phyloP scores from a whole-genome alignment of 768 basidiomycete species.

The Boletus edulis region DNA sequence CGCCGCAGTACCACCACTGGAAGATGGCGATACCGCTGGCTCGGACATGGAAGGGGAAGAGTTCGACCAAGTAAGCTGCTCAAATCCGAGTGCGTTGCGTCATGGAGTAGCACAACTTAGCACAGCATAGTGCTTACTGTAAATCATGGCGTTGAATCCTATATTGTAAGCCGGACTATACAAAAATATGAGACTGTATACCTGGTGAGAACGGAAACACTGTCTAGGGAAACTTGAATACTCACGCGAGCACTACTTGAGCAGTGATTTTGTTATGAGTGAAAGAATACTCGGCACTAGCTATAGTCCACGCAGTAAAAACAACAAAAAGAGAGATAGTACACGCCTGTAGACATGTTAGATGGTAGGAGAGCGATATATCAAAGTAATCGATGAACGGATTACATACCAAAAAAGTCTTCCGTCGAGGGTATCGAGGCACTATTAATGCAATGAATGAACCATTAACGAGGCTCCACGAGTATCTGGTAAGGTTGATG shows the following conservation, averaged over 20 bases:
- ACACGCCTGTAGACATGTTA: conserved; percentile 4
- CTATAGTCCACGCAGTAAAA: conserved; percentile 15
- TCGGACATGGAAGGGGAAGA: conserved; percentile 63
- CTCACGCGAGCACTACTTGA: conserved; percentile 11
- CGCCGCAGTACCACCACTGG: conserved; percentile 52
- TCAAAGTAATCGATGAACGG: not conserved
- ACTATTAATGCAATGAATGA: conserved; percentile 2
- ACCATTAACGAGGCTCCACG: conserved; percentile 11
- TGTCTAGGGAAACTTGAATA: not conserved
- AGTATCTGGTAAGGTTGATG: conserved; percentile 10
- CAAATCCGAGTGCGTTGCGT: not conserved
- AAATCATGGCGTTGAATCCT: conserved; percentile 7
- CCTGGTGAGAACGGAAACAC: not conserved
- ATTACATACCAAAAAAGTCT: conserved; percentile 10
- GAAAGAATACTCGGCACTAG: conserved; percentile 18
- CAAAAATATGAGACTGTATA: conserved; percentile 20
- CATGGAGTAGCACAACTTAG: not conserved
- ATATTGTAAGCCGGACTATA: conserved; percentile 13
- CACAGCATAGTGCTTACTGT: not conserved
- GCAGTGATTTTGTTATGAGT: conserved; percentile 6
- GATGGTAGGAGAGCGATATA: not conserved
- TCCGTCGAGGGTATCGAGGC: conserved; percentile 17
- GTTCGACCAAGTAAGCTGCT: conserved; percentile 42
- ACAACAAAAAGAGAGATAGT: conserved; percentile 14
- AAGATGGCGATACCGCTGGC: conserved; percentile 60